Conservation (phyloP, 129 eudicot species). For the Saposhnikovia divaricata region DNA sequence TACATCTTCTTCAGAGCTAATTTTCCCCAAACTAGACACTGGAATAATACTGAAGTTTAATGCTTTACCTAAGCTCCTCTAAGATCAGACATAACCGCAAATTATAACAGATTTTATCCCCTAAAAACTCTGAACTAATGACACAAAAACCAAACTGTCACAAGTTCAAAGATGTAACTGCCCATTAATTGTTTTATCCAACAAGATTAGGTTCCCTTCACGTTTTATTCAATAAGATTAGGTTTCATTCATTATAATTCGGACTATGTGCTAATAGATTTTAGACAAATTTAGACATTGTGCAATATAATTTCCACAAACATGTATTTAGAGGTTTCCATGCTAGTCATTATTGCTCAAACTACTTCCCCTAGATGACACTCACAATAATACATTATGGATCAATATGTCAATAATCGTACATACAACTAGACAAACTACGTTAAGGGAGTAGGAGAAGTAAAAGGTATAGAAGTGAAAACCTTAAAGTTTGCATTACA, state of each 20-base stretch:
- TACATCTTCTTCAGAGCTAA: neutral
- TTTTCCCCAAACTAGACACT: neutral
- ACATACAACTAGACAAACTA: neutral
- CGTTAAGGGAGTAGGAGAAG: neutral
- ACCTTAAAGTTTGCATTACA: slow-evolving; percentile 90
- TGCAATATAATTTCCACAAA: neutral
- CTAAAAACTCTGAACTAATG: neutral
- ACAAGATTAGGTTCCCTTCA: neutral
- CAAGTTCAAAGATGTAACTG: neutral
- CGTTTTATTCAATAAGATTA: neutral
- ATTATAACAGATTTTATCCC: neutral
- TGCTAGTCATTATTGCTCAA: neutral
- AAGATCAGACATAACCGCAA: neutral
- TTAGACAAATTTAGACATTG: neutral
- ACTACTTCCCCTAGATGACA: neutral
- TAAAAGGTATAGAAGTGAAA: slow-evolving; percentile 12
- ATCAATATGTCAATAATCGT: neutral
- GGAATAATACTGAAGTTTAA: neutral
- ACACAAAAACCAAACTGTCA: neutral
- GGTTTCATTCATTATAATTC: neutral
- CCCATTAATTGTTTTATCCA: neutral
- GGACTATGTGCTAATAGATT: neutral
- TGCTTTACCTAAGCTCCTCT: neutral
- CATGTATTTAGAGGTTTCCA: neutral
- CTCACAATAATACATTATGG: neutral